Base-by-base conservation (phyloP, 75 land plant species). In the Isoetes taiwanensis region DNA sequence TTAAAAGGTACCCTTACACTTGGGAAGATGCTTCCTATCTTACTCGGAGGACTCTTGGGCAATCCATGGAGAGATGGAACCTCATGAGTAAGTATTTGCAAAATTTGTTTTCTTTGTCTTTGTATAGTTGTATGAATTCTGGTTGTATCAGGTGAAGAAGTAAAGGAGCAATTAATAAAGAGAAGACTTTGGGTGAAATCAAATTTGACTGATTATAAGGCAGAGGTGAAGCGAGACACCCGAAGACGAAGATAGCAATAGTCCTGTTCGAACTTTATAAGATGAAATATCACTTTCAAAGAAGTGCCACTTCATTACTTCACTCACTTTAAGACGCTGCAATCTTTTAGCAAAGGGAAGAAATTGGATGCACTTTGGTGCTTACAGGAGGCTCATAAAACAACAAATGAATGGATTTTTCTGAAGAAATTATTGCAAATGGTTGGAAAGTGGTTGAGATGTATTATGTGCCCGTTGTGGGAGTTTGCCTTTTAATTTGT, bases 11-110 rank as follows among this genome's bases (percentile, higher is more conserved):
- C 37, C 78, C 87, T 29, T 80, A 80, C 43, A 53, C 87, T 27
- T 86, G 97, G 97, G 87, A 86, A 28, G 97, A 90, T 78, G 97
- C 97, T 39, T 76, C 80, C 42, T 86, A 79, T 65, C 43, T 90
- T 55, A 90, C 96, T 3, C 64, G 65, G 24, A 57, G 23, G 46
- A 54, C 67, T 59, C 90, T 90, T 34, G 60, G 69, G 17, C 74
- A 78, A 16, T 66, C 81, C 43, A 54, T 34, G 54, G 66, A 73
- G 40, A 58, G 74, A 31, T 90, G 97, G 97, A 43, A 34, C 26
- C 72, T 50, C 65, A 69, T 83, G 56, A 85, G 97, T 86, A 70
- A 66, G 66, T 38, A 35, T 30, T 26, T 16, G 29, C 32, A 24
- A 17, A 5, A 14, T 5, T 14, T 42, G 12, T 63, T 30, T 25